Base-by-base conservation (phyloP, 441 rosid genomes). In the Euphorbia schlechtendalii region DNA sequence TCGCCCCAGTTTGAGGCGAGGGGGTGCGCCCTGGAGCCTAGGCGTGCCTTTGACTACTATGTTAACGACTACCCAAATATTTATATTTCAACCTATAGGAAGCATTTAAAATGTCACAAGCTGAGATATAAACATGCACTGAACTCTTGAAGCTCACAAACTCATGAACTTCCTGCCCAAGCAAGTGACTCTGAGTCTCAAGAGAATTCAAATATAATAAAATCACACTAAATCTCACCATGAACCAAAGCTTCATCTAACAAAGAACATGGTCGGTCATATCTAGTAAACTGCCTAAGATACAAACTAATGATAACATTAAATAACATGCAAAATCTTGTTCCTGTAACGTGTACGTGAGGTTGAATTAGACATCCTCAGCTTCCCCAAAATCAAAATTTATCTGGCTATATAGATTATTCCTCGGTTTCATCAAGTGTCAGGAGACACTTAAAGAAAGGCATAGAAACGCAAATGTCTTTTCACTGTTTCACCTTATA, bases 121-220 rank as follows among this genome's bases (percentile, higher is more conserved):
- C 56, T 28, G 28, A 63, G 21, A 63, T 30, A 63, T 49, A 63
- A 62, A 49, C 8, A 46, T 62, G 22, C 21, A 30, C 18, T 41
- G 17, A 48, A n/a, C 22, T 17, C 55, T 41, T 22, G 20, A 63
- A 11, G 57, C 17, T 32, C 28, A 32, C 18, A 45, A 18, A 20
- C 30, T 51, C 4, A 4, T 20, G 40, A 63, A 49, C 24, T 13
- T 14, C 28, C 40, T 15, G 54, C 10, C 18, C 24, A 36, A 20
- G 6, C 10, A 1, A 28, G 12, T 53, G 38, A 63, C 40, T 9
- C 66, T 40, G 20, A 30, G 40, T 9, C 40, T 36, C 40, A 48
- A 46, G n/a, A 6, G 36, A 32, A 32, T 22, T 32, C 10, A n/a
- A 30, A 41, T 3, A 45, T 27, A 46, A 14, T 25, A 14, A 45